Evolutionary conservation across 495 filamentous ascomycete genomes (phyloP), one percentile per base, ranked within the genome.

Genomic region (Neurospora sp.): DNA sequence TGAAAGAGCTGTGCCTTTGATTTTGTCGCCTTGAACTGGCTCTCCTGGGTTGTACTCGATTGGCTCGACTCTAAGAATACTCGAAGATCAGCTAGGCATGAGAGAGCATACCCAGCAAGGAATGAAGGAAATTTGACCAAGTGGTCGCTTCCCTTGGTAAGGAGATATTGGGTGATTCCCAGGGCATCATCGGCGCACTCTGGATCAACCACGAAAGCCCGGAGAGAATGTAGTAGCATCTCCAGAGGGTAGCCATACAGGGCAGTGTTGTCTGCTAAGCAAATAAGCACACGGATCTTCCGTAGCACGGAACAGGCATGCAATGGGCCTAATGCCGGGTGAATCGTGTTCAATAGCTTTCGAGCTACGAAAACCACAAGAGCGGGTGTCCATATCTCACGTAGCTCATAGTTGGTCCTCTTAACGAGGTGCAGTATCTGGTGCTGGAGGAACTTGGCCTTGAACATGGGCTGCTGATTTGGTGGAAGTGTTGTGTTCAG

Each of bases 151-250:
- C 96, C 94, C 61, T 86, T 83, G 7, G 88, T 85, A 10, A 98
- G 81, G 3, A 99, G 86, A 78, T 97, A 98, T 83, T 93, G 93
- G 53, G 93, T 86, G 40, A 99, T 87, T 0, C 94, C 95, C 40
- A 98, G 82, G 6, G 93, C 89, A 83, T 99, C 96, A 75, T 97
- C 93, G n/a, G 94, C 91, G 79, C 94, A 98, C 77, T 94, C 89
- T 3, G 88, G 82, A 76, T 98, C 92, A 1, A 89, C 88, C 22
- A 98, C 84, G 74, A 92, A 97, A 2, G 91, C 90, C 20, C 90
- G 85, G 48, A 98, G 85, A 5, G 93, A 89, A 76, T 94, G 91
- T 35, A 98, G 84, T 1, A 94, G 83, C 94, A 97, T 96, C 78
- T 98, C 93, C n/a, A 98, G 81, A 7, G 93, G 92, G 81, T 98